Percentiles rank a stretch among this genome's conserved stretches.
These are phyloP conservation scores for Trypethelium eluteriae DNA, from an alignment of 495 filamentous ascomycete species.

Conservation along the genomic window DNA sequence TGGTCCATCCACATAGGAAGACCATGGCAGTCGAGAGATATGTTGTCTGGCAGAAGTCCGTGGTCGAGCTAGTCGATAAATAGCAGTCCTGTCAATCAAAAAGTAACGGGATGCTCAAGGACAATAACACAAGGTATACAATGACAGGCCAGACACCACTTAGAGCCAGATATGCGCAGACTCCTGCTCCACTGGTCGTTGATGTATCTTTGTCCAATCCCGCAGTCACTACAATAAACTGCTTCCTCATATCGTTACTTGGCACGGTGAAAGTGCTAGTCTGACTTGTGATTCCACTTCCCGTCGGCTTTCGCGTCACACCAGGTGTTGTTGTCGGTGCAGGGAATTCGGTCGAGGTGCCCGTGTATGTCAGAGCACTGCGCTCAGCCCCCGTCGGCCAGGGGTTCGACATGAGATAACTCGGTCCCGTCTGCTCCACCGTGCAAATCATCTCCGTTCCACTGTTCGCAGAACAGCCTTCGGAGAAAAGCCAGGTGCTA, in stretches of 20 bases:
- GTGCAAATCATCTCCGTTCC: neutral
- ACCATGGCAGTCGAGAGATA: too few relatives aligned
- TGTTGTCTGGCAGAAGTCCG: too few relatives aligned
- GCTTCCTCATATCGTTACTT: neutral
- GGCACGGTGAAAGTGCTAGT: neutral
- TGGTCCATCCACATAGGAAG: too few relatives aligned
- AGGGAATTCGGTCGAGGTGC: neutral
- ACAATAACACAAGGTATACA: neutral
- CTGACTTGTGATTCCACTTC: neutral
- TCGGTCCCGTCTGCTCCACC: neutral
- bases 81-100: neutral
- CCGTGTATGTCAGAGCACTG: neutral
- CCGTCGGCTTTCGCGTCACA: neutral
- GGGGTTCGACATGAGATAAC: neutral
- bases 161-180: neutral
- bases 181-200: neutral
- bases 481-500: neutral
- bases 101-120: neutral
- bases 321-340: neutral
- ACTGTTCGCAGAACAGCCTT: neutral
- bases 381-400: neutral
- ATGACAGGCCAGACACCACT: neutral
- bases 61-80: neutral
- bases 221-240: neutral
- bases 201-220: neutral